phyloP scores from a whole-genome alignment of 345 rosid species.

The Carallia brachiata region DNA sequence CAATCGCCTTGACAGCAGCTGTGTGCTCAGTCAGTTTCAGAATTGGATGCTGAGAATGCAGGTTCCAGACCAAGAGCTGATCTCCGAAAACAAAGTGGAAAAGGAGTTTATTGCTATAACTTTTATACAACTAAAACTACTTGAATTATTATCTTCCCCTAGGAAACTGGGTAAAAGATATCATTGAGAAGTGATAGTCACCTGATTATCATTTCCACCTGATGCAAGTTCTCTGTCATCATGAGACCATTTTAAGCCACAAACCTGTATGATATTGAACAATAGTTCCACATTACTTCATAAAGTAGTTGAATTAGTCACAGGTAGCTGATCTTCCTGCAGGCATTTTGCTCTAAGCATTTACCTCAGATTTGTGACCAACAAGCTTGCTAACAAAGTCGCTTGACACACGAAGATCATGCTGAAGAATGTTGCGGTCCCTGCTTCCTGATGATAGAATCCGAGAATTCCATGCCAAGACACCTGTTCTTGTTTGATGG shows the following conservation, averaged over 20 bases:
- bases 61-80: conserved; percentile 96
- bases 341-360: background rate
- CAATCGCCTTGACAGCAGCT: conserved; percentile 94
- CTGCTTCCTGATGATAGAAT: conserved; percentile 89
- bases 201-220: conserved; percentile 99
- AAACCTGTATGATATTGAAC: conserved; percentile 42
- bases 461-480: conserved; percentile 94
- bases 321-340: background rate
- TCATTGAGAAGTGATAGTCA: conserved; percentile 10
- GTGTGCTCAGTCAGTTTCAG: conserved; percentile 84
- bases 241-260: conserved; percentile 94
- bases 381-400: conserved; percentile 72
- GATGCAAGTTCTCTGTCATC: conserved; percentile 99
- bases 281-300: background rate
- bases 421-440: conserved; percentile 88
- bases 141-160: too few species aligned
- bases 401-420: conserved; percentile 80
- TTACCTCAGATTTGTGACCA: conserved; percentile 95
- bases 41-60: conserved; percentile 80
- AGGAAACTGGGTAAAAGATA: too few species aligned
- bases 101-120: too few species aligned
- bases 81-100: background rate
- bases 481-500: conserved; percentile 94
- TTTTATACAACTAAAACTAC: too few species aligned
- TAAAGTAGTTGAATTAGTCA: background rate